Evolutionary conservation across 2,329 filamentous ascomycete species (phyloP).

Genomic region (Alternaria ethzedia): DNA sequence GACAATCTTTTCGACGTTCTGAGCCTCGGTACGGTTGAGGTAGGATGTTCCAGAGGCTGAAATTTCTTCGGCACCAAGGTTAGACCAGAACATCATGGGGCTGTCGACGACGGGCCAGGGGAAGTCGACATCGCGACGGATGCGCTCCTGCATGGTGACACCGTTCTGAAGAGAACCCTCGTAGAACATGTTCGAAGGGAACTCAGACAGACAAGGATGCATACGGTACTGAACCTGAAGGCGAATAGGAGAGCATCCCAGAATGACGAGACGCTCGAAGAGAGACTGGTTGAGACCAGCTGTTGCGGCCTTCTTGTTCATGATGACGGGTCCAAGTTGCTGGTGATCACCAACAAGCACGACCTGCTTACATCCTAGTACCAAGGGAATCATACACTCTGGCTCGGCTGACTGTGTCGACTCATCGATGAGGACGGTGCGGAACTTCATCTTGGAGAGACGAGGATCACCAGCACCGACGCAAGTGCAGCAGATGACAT

Average conservation of each 20-base stretch:
- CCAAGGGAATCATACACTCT: constrained; percentile 97
- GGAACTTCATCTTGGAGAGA: constrained; percentile 95
- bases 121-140: constrained; percentile 94
- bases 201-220: constrained; percentile 96
- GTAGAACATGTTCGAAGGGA: constrained; percentile 99
- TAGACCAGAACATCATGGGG: constrained; percentile 99
- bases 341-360: constrained; percentile 99
- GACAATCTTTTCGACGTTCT: constrained; percentile 98
- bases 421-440: constrained; percentile 96
- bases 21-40: constrained; percentile 94
- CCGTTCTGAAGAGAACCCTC: constrained; percentile 97
- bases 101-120: constrained; percentile 94
- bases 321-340: constrained; percentile 96
- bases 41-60: constrained; percentile 98
- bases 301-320: constrained; percentile 99
- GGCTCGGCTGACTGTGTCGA: constrained; percentile 98
- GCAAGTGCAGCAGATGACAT: constrained; percentile 98
- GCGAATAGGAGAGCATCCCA: constrained; percentile 88
- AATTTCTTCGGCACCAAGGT: constrained; percentile 96
- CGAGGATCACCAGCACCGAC: constrained; percentile 96
- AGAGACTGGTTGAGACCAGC: constrained; percentile 97
- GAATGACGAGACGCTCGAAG: constrained; percentile 92
- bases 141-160: constrained; percentile 84
- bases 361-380: constrained; percentile 97
- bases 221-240: constrained; percentile 98